Evolutionary conservation across 108 stramenopile genomes (phyloP), one percentile per base, ranked within the genome.

Genomic region (Skeletonema potamos): DNA sequence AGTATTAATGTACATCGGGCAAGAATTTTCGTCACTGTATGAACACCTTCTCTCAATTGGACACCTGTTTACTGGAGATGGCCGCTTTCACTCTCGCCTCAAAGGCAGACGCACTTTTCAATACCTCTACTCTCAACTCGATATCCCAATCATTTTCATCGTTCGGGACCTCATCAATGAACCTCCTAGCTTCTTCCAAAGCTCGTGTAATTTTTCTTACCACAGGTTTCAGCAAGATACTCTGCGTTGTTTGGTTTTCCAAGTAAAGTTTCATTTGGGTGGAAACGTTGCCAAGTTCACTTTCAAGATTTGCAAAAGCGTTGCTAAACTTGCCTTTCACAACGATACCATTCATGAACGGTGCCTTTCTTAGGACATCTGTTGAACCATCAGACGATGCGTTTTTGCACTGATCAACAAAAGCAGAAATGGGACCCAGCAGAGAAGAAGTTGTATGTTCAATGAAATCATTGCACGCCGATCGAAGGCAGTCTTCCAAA

Each of bases 401-500:
- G 58, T 77, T 82, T 15, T 75, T 74, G 57, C 79, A 84, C 28
- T 77, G 82, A 54, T 83, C 87, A 1, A 89, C 80, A 41, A 90
- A 79, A 1, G 62, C 58, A 46, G 90, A 60, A 44, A 95, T 76
- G 13, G 85, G 86, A 0, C 79, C 73, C 15, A 89, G 82, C 9
- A 92, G 29, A 5, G 73, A 72, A 20, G 82, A 61, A 9, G 85
- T 88, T 7, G 88, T 92, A 68, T 95, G 91, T 24, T 90, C 94
- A 76, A 95, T 95, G 55, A 95, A 95, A 51, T 85, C 91, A 72
- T 95, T 92, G 66, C 94, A 95, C 15, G 94, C 91, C 13, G 81
- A 82, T 37, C 94, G 84, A 34, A 95, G 77, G 11, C 90, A 89
- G 62, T 95, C 94, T 79, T 95, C 94, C 71, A 95, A 73, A 74